Conservation (phyloP, 441 rosid species). For the Euphorbia schlechtendalii region DNA sequence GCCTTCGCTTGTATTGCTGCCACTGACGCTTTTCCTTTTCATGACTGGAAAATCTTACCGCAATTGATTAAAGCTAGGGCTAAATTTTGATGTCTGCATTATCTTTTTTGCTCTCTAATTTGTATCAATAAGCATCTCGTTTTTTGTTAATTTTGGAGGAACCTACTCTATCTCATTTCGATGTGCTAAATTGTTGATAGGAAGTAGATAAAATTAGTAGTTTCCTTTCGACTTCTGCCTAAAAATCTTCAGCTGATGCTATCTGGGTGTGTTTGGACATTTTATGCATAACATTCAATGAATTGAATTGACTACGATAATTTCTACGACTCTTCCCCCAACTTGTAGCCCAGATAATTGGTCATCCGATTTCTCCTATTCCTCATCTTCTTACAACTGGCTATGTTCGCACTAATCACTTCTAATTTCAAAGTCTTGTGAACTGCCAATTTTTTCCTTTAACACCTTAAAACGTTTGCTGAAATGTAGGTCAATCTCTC, state of each 20-base stretch:
- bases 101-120: not conserved
- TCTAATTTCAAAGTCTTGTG: too few relatives aligned
- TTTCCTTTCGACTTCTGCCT: not conserved
- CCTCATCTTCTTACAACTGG: too few relatives aligned
- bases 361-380: not conserved
- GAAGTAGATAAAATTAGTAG: not conserved
- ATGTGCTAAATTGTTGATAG: not conserved
- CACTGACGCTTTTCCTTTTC: not conserved
- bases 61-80: not conserved
- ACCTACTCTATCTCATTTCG: not conserved
- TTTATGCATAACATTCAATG: too few relatives aligned
- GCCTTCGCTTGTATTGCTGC: constrained; percentile 3
- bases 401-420: too few relatives aligned
- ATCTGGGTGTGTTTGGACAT: too few relatives aligned
- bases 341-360: not conserved
- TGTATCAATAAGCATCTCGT: not conserved
- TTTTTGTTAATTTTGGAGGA: not conserved
- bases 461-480: not conserved
- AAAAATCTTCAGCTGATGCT: not conserved
- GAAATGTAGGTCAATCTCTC: constrained; percentile 40
- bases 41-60: not conserved
- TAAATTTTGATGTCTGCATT: not conserved
- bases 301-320: too few relatives aligned
- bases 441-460: not conserved
- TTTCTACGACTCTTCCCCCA: too few relatives aligned